phyloP scores from a whole-genome alignment of 2,329 filamentous ascomycete genomes.

The Claviceps citrina region DNA sequence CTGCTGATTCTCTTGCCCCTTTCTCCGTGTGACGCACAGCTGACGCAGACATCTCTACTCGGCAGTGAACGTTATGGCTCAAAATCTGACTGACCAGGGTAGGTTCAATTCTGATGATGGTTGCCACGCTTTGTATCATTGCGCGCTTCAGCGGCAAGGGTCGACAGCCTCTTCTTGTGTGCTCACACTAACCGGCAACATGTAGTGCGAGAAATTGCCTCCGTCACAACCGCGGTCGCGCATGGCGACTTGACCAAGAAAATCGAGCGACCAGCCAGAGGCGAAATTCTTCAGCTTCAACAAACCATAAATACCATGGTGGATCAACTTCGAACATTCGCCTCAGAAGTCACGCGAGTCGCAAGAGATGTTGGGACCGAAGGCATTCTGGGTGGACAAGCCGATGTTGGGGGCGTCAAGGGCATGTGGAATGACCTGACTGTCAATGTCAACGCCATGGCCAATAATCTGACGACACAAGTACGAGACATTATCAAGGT shows the following conservation, averaged over 20 bases:
- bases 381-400: constrained; percentile 68
- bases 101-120: too few relatives aligned
- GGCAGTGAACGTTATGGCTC: constrained; percentile 67
- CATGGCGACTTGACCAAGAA: constrained; percentile 74
- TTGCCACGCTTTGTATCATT: too few relatives aligned
- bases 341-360: constrained; percentile 69
- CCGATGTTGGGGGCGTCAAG: constrained; percentile 68
- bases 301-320: constrained; percentile 87
- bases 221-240: constrained; percentile 69
- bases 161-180: background rate
- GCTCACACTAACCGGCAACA: constrained; percentile 3
- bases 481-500: constrained; percentile 88
- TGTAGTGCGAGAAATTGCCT: constrained; percentile 65
- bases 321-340: constrained; percentile 69
- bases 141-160: too few relatives aligned
- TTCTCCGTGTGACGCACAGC: background rate
- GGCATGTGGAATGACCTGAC: constrained; percentile 83
- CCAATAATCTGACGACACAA: constrained; percentile 72
- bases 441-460: constrained; percentile 78
- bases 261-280: constrained; percentile 64
- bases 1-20: background rate
- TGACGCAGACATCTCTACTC: constrained; percentile 9
- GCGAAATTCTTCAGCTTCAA: constrained; percentile 69
- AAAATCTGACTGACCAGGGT: constrained; percentile 66
- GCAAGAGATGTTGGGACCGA: constrained; percentile 74